A percentile compares a stretch with the other conserved stretches of the same genome.
Evolutionary conservation across 129 eudicot species (phyloP).

Genomic region (Pittosporum tobira): DNA sequence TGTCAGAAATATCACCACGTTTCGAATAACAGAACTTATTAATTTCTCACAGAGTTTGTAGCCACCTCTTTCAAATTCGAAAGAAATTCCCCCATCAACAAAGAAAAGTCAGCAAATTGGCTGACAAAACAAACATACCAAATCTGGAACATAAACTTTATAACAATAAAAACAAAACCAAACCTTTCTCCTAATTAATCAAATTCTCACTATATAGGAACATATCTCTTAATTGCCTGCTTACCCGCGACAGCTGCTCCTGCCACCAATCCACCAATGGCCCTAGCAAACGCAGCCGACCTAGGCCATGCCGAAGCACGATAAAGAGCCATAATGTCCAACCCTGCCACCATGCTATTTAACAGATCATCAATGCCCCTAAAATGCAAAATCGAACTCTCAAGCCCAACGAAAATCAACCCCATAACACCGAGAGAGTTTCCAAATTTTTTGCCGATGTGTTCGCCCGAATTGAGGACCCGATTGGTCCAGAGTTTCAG

Average conservation of each 20-base stretch:
- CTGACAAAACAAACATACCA: neutral
- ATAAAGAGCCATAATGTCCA: conserved; percentile 13
- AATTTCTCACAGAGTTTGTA: no score
- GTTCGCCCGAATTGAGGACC: conserved; percentile 12
- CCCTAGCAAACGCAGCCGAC: conserved; percentile 19
- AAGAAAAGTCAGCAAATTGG: conserved; percentile 1
- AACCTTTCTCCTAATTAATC: neutral
- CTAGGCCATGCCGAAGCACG: conserved; percentile 14
- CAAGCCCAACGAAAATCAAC: conserved; percentile 5
- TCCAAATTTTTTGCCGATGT: neutral
- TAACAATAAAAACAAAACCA: no score
- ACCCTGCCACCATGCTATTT: conserved; percentile 15
- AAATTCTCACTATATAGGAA: conserved; percentile 12
- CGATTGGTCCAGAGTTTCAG: conserved; percentile 8
- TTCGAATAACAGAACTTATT: no score
- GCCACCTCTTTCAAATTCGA: neutral
- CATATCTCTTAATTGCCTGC: conserved; percentile 15
- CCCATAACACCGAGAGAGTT: conserved; percentile 9
- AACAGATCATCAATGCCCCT: conserved; percentile 14
- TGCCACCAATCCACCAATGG: conserved; percentile 19
- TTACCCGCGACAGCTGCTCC: conserved; percentile 16
- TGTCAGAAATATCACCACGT: no score
- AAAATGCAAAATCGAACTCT: conserved; percentile 6
- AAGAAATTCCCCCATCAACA: neutral
- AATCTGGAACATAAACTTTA: no score